Evolutionary conservation across 2,329 filamentous ascomycete species (phyloP).

Genomic region (Colletotrichum lini): DNA sequence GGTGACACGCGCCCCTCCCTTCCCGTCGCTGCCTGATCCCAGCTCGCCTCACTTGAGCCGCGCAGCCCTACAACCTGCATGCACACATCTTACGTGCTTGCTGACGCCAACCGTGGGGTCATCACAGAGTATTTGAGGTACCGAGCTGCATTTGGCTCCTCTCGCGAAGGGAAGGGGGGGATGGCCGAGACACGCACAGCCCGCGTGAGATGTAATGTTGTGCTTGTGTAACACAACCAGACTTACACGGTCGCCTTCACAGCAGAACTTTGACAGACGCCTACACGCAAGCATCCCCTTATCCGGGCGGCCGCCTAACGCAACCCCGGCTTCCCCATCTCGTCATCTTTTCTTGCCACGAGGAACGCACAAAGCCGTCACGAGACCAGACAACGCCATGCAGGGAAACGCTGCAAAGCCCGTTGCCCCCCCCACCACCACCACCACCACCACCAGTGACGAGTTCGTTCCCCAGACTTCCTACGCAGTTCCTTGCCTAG

Average conservation of each 20-base stretch:
- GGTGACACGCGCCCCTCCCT: constrained; percentile 1
- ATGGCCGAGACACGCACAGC: background rate
- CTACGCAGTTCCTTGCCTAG: too few species aligned
- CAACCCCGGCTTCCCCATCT: background rate
- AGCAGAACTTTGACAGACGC: background rate
- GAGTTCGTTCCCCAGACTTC: background rate
- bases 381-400: background rate
- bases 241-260: background rate
- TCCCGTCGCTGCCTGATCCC: background rate
- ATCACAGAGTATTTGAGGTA: too few species aligned
- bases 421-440: too few species aligned
- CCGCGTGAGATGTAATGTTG: background rate
- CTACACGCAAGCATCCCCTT: background rate
- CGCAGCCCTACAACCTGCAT: constrained; percentile 36
- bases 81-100: background rate
- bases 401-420: too few species aligned
- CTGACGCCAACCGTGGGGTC: constrained; percentile 15
- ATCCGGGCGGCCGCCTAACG: background rate
- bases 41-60: constrained; percentile 24
- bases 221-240: background rate
- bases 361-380: background rate
- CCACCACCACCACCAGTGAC: background rate
- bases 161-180: too few species aligned
- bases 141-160: background rate
- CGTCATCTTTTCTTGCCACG: too few species aligned